Evolutionary conservation across 768 basidiomycete genomes (phyloP), one percentile per base, ranked within the genome.

Genomic region (Asterophora parasitica): DNA sequence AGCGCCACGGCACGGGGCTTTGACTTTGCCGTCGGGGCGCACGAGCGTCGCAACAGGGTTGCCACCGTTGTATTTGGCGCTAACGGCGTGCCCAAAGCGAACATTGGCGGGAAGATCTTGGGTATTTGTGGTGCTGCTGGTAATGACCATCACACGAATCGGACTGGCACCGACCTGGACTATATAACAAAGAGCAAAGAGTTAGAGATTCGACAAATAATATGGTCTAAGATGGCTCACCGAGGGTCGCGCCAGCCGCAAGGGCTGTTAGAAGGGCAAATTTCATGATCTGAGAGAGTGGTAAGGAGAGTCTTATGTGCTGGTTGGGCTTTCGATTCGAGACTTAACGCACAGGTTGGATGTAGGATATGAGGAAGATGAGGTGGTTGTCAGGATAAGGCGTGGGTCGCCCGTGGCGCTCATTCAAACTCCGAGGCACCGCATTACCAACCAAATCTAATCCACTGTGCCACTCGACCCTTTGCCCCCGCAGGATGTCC

Each of bases 101-200:
- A 74, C 51, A 48, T 66, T 61, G 13, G 56, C 20, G 27, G 42
- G 32, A 13, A 35, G 33, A 10, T 52, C 51, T 28, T 57, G 49
- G 13, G 23, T 3, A 6, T 3, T 23, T 3, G 23, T 32, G 40
- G 35, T 51, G 49, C 43, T 59, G 1, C 65, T 54, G n/a, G 66
- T 54, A n/a, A 67, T 61, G 13, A 80, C 54, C 16, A 48, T 5
- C 11, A 82, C 66, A 16, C 77, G 68, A 50, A 83, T 61, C 39
- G 82, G 79, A 51, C 68, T 71, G 33, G 80, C 77, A 40, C 63
- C 58, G 42, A 72, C 79, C 53, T 76, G 67, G 55, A 51, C 62
- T 68, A 17, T n/a, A n/a, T n/a, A n/a, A n/a, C 5, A 41, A 44
- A 30, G 41, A 37, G 28, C 4, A 16, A 16, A 27, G 34, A 11